Evolutionary conservation across 2,329 filamentous ascomycete genomes (phyloP).

Genomic region (Curvularia eragrostidis): DNA sequence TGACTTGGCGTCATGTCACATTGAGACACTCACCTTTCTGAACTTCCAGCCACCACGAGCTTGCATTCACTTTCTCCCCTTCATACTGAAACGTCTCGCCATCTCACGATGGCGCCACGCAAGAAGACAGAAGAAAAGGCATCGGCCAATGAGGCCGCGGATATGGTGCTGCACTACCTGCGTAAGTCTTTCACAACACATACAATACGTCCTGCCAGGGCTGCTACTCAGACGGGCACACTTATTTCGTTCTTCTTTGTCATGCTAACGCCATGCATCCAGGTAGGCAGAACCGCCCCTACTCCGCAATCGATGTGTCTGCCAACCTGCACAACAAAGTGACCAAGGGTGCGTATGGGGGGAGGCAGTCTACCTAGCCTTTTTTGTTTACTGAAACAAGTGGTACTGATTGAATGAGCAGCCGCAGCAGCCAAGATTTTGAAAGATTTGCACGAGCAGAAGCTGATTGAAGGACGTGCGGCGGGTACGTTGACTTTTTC

Average conservation of each 20-base stretch:
- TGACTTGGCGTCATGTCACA: constrained; percentile 11
- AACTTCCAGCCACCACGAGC: not conserved
- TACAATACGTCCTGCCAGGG: not conserved
- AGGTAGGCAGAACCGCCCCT: constrained; percentile 62
- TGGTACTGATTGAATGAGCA: constrained; percentile 35
- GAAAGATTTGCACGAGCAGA: constrained; percentile 67
- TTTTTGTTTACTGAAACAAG: not conserved
- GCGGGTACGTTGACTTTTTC: constrained; percentile 52
- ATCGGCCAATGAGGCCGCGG: constrained; percentile 46
- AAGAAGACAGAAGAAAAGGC: constrained; percentile 49
- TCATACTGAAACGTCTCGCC: not conserved
- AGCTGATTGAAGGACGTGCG: constrained; percentile 63
- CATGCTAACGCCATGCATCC: constrained; percentile 9
- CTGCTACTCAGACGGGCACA: not conserved
- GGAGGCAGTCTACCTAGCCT: no score
- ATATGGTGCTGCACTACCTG: constrained; percentile 59
- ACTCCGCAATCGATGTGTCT: constrained; percentile 65
- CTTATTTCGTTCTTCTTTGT: not conserved
- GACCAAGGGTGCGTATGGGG: constrained; percentile 56
- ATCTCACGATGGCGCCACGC: constrained; percentile 43
- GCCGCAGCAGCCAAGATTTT: constrained; percentile 66
- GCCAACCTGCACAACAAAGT: constrained; percentile 67
- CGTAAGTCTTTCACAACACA: constrained; percentile 47
- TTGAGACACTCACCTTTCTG: not conserved
- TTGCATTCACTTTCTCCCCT: not conserved